These are phyloP conservation scores for Arctium lappa DNA, from an alignment of 129 eudicot species.

Conservation along the genomic window DNA sequence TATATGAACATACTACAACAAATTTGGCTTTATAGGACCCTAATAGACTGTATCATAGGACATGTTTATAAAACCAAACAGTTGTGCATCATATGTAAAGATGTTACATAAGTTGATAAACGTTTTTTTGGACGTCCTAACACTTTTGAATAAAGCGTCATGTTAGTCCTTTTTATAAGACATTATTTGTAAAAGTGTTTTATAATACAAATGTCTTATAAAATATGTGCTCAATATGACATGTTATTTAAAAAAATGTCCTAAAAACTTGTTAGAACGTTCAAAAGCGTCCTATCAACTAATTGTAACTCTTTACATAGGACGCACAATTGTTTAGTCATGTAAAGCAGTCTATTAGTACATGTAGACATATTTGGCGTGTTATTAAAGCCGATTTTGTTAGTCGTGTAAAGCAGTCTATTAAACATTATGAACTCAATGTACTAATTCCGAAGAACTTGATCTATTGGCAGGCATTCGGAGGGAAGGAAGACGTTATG, in stretches of 20 bases:
- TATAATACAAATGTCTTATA: too few species aligned
- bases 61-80: neutral
- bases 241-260: too few species aligned
- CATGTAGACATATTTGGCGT: neutral
- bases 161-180: neutral
- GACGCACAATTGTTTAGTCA: neutral
- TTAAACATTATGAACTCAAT: neutral
- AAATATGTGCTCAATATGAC: too few species aligned
- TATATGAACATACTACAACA: neutral
- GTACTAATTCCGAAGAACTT: neutral
- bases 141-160: neutral
- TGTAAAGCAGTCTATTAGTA: neutral
- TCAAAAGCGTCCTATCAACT: neutral
- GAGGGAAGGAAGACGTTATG: slow-evolving; percentile 76
- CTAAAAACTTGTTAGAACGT: neutral
- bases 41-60: neutral
- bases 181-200: too few species aligned
- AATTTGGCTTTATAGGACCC: neutral
- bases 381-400: neutral
- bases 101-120: neutral
- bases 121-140: too few species aligned
- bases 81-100: neutral
- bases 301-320: neutral
- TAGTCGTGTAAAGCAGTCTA: neutral
- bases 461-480: slow-evolving; percentile 61